phyloP scores from a whole-genome alignment of 176 grass and related monocot genomes.

The Oryza longistaminata region DNA sequence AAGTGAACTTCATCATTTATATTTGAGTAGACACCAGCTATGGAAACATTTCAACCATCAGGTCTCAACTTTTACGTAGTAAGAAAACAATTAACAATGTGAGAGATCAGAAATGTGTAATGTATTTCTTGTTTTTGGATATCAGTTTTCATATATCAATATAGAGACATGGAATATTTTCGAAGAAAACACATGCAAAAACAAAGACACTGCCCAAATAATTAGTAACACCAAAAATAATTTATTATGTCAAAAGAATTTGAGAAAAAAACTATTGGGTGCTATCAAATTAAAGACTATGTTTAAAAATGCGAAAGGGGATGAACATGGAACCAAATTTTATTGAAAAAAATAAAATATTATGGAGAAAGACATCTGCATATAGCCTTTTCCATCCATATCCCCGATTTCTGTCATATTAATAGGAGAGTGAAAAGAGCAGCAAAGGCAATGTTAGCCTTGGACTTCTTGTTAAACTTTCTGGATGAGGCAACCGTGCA shows the following conservation, averaged over 20 bases:
- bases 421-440: not conserved
- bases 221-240: too few species aligned
- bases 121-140: not conserved
- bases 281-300: too few species aligned
- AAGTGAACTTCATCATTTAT: not conserved
- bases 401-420: not conserved
- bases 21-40: not conserved
- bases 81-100: not conserved
- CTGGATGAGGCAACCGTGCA: not conserved
- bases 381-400: not conserved
- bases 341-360: not conserved
- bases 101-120: not conserved
- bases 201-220: not conserved
- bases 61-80: too few species aligned
- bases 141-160: too few species aligned
- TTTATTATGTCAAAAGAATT: not conserved
- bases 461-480: too few species aligned
- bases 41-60: not conserved
- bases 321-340: not conserved
- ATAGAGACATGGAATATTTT: not conserved
- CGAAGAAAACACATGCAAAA: too few species aligned
- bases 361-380: not conserved
- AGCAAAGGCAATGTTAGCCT: not conserved
- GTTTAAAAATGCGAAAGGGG: not conserved
- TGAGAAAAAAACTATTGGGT: not conserved